Conservation (phyloP, 805 yeast species). For the Grigorovia yakushimaensis region DNA sequence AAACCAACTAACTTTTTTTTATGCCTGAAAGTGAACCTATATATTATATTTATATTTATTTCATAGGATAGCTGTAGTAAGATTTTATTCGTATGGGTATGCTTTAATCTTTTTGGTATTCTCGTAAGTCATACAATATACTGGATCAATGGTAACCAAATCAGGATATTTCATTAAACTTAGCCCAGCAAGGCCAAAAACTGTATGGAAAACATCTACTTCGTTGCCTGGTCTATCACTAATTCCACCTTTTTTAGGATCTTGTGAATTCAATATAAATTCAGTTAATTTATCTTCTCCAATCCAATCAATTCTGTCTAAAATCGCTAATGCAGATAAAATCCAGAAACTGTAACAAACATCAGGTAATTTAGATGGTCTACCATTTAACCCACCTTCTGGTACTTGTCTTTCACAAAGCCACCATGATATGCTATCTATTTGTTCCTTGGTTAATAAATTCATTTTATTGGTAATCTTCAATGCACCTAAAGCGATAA, state of each 20-base stretch:
- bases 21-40: too few relatives aligned
- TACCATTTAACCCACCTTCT: conserved; percentile 88
- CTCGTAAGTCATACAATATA: conserved; percentile 66
- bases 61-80: background rate
- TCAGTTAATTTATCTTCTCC: conserved; percentile 47
- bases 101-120: conserved; percentile 29
- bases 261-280: conserved; percentile 75
- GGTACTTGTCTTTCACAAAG: conserved; percentile 78
- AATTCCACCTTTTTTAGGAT: conserved; percentile 72
- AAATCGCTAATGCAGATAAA: conserved; percentile 58
- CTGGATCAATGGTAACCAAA: conserved; percentile 66
- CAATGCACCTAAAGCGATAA: conserved; percentile 74
- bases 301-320: conserved; percentile 69
- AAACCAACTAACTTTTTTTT: too few relatives aligned
- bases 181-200: conserved; percentile 83
- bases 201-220: conserved; percentile 87
- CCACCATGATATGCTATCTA: conserved; percentile 66
- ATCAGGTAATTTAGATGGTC: conserved; percentile 93
- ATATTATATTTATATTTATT: too few relatives aligned
- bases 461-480: conserved; percentile 57
- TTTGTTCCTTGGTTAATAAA: conserved; percentile 28
- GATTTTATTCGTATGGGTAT: conserved; percentile 26
- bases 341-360: conserved; percentile 99
- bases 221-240: conserved; percentile 87
- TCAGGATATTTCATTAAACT: conserved; percentile 58